Conservation (phyloP, 441 rosid species). For the Pelargonium myrrhifolium region DNA sequence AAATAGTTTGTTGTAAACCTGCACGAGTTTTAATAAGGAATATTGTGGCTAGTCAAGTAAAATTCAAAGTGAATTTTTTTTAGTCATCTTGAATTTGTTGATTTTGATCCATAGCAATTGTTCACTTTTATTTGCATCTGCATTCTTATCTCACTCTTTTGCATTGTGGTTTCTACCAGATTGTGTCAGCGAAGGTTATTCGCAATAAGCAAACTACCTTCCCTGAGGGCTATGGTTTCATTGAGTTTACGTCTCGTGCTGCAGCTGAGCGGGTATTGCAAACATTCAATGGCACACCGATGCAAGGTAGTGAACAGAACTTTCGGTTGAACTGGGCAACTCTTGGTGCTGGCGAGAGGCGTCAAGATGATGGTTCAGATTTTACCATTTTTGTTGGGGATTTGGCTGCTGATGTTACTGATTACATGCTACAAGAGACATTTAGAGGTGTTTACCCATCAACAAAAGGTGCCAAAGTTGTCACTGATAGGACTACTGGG, state of each 20-base stretch:
- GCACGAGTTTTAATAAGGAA: neutral
- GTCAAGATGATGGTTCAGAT: constrained; percentile 55
- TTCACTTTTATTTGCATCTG: neutral
- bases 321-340: constrained; percentile 78
- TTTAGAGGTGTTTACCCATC: constrained; percentile 45
- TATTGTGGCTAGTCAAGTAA: neutral
- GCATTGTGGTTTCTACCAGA: constrained; percentile 21
- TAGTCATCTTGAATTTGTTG: neutral
- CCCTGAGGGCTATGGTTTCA: constrained; percentile 61
- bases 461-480: constrained; percentile 70
- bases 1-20: too few species aligned
- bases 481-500: constrained; percentile 60
- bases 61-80: neutral
- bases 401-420: constrained; percentile 74
- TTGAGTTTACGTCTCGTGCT: constrained; percentile 45
- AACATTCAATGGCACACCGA: constrained; percentile 47
- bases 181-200: constrained; percentile 49
- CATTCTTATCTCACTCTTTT: neutral
- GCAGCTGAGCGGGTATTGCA: constrained; percentile 59
- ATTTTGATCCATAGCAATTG: neutral
- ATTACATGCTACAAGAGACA: constrained; percentile 60
- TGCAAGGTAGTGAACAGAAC: constrained; percentile 58
- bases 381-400: constrained; percentile 71
- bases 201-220: constrained; percentile 59
- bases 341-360: constrained; percentile 57